These are phyloP conservation scores for Annona cherimola DNA, from an alignment of 164 flowering plant species.

Conservation along the genomic window DNA sequence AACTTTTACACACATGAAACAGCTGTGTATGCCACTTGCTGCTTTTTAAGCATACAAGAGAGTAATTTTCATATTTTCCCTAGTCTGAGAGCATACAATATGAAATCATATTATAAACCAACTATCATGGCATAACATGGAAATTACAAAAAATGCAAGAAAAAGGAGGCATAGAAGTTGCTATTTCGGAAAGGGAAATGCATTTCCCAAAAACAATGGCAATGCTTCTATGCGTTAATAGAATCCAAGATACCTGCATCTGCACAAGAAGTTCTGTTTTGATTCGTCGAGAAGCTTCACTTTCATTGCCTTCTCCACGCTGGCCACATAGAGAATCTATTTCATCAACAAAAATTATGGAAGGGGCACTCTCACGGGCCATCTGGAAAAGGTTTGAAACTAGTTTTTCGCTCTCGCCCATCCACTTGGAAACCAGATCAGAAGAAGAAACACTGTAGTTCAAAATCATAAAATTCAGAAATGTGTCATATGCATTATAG, in stretches of 20 bases:
- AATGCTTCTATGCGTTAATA: neutral
- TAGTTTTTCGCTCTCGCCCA: constrained; percentile 99
- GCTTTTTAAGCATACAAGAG: no score
- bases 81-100: no score
- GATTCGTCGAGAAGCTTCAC: constrained; percentile 98
- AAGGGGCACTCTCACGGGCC: constrained; percentile 98
- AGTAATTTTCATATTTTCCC: no score
- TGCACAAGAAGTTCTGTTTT: constrained; percentile 98
- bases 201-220: neutral
- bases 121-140: neutral
- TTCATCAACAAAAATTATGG: constrained; percentile 93
- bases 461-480: neutral
- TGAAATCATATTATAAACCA: neutral
- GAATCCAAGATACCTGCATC: constrained; percentile 74
- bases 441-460: constrained; percentile 81
- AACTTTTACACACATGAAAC: no score
- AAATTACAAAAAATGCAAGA: neutral
- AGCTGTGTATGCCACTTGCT: no score
- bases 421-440: constrained; percentile 97
- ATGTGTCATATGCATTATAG: neutral
- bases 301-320: constrained; percentile 98
- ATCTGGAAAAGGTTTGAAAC: constrained; percentile 93
- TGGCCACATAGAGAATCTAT: constrained; percentile 95
- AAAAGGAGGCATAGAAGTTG: neutral
- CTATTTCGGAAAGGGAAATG: neutral